Base-by-base conservation (phyloP, 192 early-diverging fungal genomes). In the Rhizoclosmatium globosum region DNA sequence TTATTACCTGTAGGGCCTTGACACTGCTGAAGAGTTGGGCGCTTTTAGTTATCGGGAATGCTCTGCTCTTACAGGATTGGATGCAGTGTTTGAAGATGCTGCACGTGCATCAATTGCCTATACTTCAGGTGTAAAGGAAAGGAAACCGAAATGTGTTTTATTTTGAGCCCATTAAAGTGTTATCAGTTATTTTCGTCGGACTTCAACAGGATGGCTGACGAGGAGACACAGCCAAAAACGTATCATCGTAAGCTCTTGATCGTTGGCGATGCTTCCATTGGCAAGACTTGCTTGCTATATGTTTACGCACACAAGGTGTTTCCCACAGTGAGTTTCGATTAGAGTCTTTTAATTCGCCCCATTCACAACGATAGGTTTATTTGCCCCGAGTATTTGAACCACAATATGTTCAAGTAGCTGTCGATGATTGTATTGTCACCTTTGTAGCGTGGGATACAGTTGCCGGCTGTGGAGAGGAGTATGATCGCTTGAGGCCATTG, bases 401-500 rank as follows among this genome's bases (percentile, higher is more conserved):
- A 82, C 17, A 72, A 69, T 17, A 76, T 87, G 4, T 77, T 47
- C 57, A 78, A 79, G 61, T 60, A 79, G 47, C 64, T 56, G 1
- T 74, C 62, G 45, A 47, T 68, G 31, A 80, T 87, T 45, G 78
- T 94, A 79, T 87, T 98, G 42, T 93, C 92, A 45, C 83, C 98
- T 39, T 96, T 94, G 96, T 96, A 98, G 88, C 97, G 96, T 62
- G 96, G 96, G 50, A 97, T 92, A 38, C 97, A 98, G 74, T 31
- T 31, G 95, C 95, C 45, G 95, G 90, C 45, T 31, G 31, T 31
- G 95, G 96, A 76, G 96, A 99, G 82, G 97, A 98, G 78, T 97
- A 97, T 79, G 96, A 99, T 85, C 91, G 96, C 60, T 85, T 99
- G 78, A 93, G 97, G 59, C 93, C 94, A 38, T 86, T 98, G 78